Conservation (phyloP, 2,329 filamentous ascomycete species). For the Penicillium olsonii region DNA sequence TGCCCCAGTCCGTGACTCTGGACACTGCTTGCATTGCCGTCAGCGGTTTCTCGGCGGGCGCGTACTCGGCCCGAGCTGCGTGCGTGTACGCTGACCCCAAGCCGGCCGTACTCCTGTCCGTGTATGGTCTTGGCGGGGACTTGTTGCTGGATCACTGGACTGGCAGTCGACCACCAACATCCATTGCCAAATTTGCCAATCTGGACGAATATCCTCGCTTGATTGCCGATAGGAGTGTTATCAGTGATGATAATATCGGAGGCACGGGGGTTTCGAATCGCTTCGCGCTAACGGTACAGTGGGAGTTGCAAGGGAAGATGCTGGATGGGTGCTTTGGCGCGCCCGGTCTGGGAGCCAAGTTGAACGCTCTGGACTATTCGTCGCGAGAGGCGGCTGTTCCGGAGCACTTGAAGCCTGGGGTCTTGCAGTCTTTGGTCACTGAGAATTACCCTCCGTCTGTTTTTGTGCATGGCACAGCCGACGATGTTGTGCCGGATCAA, state of each 20-base stretch:
- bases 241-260: constrained; percentile 18
- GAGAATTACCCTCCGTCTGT: constrained; percentile 19
- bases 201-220: constrained; percentile 10
- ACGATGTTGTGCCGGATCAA: constrained; percentile 23
- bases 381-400: constrained; percentile 13
- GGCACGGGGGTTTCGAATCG: constrained; percentile 11
- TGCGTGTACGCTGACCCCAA: constrained; percentile 23
- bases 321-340: constrained; percentile 19
- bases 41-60: constrained; percentile 23
- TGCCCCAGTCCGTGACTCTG: constrained; percentile 8
- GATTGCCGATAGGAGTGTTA: constrained; percentile 18
- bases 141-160: constrained; percentile 25
- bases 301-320: constrained; percentile 23
- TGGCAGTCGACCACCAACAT: constrained; percentile 16
- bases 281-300: constrained; percentile 22
- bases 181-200: constrained; percentile 17
- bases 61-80: constrained; percentile 25
- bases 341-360: constrained; percentile 11
- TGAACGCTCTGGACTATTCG: constrained; percentile 14
- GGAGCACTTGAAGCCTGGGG: constrained; percentile 12
- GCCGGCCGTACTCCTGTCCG: constrained; percentile 16
- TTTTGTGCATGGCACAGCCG: constrained; percentile 23
- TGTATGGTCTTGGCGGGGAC: constrained; percentile 20
- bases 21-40: constrained; percentile 22
- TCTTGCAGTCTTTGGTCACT: constrained; percentile 19